Base-by-base conservation (phyloP, 345 rosid species). In the Noccaea bulbosa region DNA sequence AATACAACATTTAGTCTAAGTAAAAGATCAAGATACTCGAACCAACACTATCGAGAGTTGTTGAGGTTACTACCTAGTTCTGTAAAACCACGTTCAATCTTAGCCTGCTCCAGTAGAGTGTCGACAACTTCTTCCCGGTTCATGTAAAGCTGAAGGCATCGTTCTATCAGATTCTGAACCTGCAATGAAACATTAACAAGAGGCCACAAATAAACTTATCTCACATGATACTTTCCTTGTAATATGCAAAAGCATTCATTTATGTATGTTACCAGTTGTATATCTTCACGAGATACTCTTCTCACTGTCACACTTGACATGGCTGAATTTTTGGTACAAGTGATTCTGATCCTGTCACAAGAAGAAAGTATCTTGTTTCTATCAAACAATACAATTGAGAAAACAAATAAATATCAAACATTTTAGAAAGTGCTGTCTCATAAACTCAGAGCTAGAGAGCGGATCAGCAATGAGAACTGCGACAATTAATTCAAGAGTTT, bases 61-160 rank as follows among this genome's bases (percentile, higher is more conserved):
- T 20, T 22, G 48, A 58, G 10, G 41, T 20, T 20, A 20, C 73
- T 83, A 93, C 98, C 98, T 22, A 89, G 81, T 62, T 90, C 86
- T 5, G 98, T 93, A 81, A 93, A 91, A 53, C 88, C 88, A 70
- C 92, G 97, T 72, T 93, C 96, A 77, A 93, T 87, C 79, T 86
- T 85, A 69, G 91, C 93, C 64, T 89, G 89, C 30, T 70, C 82
- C 52, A 85, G 76, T 39, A 93, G 84, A 58, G 97, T 86, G 17
- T 91, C 87, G 58, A 87, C 85, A 35, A 85, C 98, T 84, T 93
- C 98, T 71, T 86, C 85, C 79, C 83, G 88, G 38, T 80, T 89
- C 97, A 91, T 93, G 84, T 93, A 89, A 67, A 89, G 81, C 69
- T 91, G 97, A 58, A 93, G 87, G 63, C 98, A 93, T 50, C 94